These are phyloP conservation scores for Colletotrichum sp. DNA, from an alignment of 2,329 filamentous ascomycete genomes.

Conservation along the genomic window DNA sequence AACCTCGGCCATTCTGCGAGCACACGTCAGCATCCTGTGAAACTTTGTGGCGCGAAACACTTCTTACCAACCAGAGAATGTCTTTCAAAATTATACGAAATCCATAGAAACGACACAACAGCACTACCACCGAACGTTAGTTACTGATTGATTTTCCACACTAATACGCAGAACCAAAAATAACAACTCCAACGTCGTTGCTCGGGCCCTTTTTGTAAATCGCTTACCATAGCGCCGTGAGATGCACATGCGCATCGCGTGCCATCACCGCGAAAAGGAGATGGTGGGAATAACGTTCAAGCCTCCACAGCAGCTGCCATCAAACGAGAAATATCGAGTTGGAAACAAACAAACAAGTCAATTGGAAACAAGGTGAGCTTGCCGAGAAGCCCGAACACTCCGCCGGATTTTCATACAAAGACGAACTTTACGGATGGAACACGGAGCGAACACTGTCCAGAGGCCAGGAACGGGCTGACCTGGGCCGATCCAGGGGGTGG, in stretches of 20 bases:
- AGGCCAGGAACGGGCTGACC: not conserved
- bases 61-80: conserved; percentile 55
- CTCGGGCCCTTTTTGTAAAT: not conserved
- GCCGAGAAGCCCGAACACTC: not conserved
- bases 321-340: not conserved
- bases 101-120: conserved; percentile 52
- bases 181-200: not conserved
- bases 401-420: not conserved
- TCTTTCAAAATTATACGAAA: conserved; percentile 49
- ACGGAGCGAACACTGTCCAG: not conserved
- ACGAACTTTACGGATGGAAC: not conserved
- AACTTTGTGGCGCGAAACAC: no score
- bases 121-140: conserved; percentile 36
- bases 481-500: not conserved
- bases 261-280: conserved; percentile 26
- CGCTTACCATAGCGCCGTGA: conserved; percentile 40
- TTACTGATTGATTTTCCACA: not conserved
- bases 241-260: conserved; percentile 35
- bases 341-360: not conserved
- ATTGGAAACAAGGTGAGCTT: not conserved
- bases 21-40: not conserved
- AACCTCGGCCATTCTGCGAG: conserved; percentile 51
- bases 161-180: not conserved
- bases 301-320: not conserved
- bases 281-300: not conserved